These are phyloP conservation scores for Anthracocystis walkeri DNA, from an alignment of 1,284 basidiomycete species.

Conservation along the genomic window DNA sequence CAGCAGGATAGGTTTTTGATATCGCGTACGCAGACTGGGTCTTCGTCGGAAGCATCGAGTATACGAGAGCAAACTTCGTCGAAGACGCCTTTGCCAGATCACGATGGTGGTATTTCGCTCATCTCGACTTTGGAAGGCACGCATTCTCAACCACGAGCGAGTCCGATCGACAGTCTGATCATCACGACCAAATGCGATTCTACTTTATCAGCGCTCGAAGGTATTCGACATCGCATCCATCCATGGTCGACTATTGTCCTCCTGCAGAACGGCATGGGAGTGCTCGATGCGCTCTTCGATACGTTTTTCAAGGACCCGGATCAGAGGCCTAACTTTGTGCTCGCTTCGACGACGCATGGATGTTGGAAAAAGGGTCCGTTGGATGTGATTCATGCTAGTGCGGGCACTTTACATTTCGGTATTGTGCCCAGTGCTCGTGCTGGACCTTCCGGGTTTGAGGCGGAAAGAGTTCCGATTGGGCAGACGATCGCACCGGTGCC, in stretches of 20 bases:
- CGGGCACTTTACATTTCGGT: slow-evolving; percentile 81
- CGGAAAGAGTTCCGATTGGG: slow-evolving; percentile 20
- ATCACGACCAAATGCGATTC: slow-evolving; percentile 83
- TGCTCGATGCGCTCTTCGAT: slow-evolving; percentile 82
- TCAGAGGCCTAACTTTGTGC: slow-evolving; percentile 84
- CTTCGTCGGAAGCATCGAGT: slow-evolving; percentile 10
- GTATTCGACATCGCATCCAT: slow-evolving; percentile 77
- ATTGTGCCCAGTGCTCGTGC: slow-evolving; percentile 77
- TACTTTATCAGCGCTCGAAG: slow-evolving; percentile 75
- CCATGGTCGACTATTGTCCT: slow-evolving; percentile 84
- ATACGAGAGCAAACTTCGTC: slow-evolving; percentile 29
- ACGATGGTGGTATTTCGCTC: slow-evolving; percentile 47
- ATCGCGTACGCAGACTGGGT: slow-evolving; percentile 23
- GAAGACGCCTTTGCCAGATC: slow-evolving; percentile 34
- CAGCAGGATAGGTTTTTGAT: slow-evolving; percentile 25
- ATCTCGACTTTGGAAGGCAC: slow-evolving; percentile 34
- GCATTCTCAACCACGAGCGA: slow-evolving; percentile 32
- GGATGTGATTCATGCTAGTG: slow-evolving; percentile 79
- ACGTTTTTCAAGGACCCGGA: slow-evolving; percentile 80
- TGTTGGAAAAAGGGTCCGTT: slow-evolving; percentile 72
- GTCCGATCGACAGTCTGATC: slow-evolving; percentile 74
- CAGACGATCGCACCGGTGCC: slow-evolving; percentile 26
- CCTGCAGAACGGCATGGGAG: slow-evolving; percentile 89
- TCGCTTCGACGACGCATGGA: slow-evolving; percentile 86
- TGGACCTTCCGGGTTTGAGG: slow-evolving; percentile 26